These are phyloP conservation scores for Lenzites betulinus DNA, from an alignment of 768 basidiomycete species.

Conservation along the genomic window DNA sequence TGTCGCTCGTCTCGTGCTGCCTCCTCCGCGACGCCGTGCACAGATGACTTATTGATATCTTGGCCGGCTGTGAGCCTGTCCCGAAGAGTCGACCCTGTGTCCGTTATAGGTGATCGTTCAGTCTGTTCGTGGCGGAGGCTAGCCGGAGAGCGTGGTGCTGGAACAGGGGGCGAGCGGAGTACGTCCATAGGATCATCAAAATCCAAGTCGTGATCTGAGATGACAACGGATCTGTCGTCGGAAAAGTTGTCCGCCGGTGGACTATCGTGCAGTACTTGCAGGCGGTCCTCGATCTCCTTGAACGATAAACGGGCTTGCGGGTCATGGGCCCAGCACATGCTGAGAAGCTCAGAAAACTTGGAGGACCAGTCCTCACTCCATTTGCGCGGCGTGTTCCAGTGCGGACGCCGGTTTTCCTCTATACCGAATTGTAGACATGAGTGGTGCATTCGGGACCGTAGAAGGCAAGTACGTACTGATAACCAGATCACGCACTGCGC, in stretches of 20 bases:
- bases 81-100: no score
- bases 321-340: slow-evolving; percentile 57
- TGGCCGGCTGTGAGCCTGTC: no score
- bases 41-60: no score
- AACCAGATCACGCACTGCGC: slow-evolving; percentile 33
- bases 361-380: slow-evolving; percentile 25
- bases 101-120: no score
- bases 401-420: slow-evolving; percentile 28
- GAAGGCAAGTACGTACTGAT: slow-evolving; percentile 7
- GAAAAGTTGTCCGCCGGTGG: slow-evolving; percentile 33
- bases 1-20: slow-evolving; percentile 49
- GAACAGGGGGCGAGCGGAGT: no score
- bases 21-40: no score
- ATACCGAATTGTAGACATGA: not conserved
- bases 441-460: no score
- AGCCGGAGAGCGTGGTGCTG: no score
- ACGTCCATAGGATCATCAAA: no score
- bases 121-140: no score
- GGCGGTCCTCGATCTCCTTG: slow-evolving; percentile 43
- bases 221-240: no score
- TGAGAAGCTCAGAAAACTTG: slow-evolving; percentile 46
- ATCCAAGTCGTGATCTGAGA: no score
- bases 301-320: slow-evolving; percentile 58
- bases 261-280: slow-evolving; percentile 48
- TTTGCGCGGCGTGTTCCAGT: slow-evolving; percentile 26